Base-by-base conservation (phyloP, 2,329 filamentous ascomycete genomes). In the Venturia nashicola region DNA sequence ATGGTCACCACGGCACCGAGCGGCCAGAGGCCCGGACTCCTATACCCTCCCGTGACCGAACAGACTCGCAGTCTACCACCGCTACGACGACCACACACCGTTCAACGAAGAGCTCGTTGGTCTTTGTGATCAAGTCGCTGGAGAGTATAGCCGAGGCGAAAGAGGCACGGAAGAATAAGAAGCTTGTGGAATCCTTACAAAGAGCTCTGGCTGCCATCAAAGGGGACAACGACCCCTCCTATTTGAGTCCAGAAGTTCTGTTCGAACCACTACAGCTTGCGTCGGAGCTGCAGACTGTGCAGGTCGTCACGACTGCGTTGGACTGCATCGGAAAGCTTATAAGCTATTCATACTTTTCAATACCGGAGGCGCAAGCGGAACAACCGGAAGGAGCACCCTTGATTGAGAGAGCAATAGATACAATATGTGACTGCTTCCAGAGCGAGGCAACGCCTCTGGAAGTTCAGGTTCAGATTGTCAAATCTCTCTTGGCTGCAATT, bases 261-360 rank as follows among this genome's bases (percentile, higher is more conserved):
- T 99, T 99, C 72, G 86, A 88, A 68, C 94, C 94, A 16, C 78
- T 99, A 40, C 90, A 95, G 72, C 83, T 97, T 51, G 94, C 95
- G 59, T 93, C 92, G 43, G 90, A 91, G 73, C 88, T 91, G 11
- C 84, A 87, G 70, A 97, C 90, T 71, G 87, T 93, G 62, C 86
- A 90, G 65, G 82, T 99, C 59, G 90, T 91, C 66, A 96, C 91
- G 27, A 90, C 89, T 44, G 92, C 94, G 7, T 85, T 99, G 71
- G 94, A 99, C 77, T 97, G 93, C 77, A 97, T 99, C 71, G 94
- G 95, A 71, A 99, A 99, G 79, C 86, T 99, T 67, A 97, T 97
- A 73, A 97, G 93, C 71, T 99, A 96, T 75, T 96, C 94, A 20
- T 97, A 97, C 80, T 97, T 99, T 76, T 93, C 93, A 60, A 84